These are phyloP conservation scores for Calonectria pauciramosa DNA, from an alignment of 2,329 filamentous ascomycete genomes.

Conservation along the genomic window DNA sequence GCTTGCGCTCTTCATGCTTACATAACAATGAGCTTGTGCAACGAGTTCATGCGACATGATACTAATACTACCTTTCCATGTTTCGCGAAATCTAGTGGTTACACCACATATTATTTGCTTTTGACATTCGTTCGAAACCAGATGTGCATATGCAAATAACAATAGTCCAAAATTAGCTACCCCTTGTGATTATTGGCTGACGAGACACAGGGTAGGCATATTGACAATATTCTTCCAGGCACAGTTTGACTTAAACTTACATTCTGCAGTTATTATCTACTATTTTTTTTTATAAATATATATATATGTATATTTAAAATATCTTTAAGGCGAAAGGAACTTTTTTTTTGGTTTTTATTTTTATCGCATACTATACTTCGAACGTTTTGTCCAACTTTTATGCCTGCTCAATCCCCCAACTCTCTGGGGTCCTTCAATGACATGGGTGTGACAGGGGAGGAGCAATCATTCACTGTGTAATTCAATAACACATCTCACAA, in stretches of 20 bases:
- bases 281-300: neutral
- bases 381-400: neutral
- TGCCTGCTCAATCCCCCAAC: neutral
- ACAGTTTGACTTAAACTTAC: neutral
- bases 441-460: neutral
- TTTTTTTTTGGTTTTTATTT: too few relatives aligned
- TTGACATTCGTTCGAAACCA: neutral
- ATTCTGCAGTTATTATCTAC: neutral
- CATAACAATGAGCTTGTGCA: neutral
- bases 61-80: neutral
- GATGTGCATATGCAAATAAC: neutral
- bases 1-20: conserved; percentile 6
- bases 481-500: neutral
- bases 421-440: neutral
- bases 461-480: neutral
- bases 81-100: conserved; percentile 4
- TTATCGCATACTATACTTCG: neutral
- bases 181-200: neutral
- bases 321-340: neutral
- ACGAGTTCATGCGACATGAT: neutral
- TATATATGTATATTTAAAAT: neutral
- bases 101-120: conserved; percentile 3
- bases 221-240: neutral
- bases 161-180: too few relatives aligned
- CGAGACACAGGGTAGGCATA: neutral